Percentiles rank a stretch among this genome's conserved stretches.
These are phyloP conservation scores for Garcileccinum viscosum DNA, from an alignment of 1,284 basidiomycete species.

Conservation along the genomic window DNA sequence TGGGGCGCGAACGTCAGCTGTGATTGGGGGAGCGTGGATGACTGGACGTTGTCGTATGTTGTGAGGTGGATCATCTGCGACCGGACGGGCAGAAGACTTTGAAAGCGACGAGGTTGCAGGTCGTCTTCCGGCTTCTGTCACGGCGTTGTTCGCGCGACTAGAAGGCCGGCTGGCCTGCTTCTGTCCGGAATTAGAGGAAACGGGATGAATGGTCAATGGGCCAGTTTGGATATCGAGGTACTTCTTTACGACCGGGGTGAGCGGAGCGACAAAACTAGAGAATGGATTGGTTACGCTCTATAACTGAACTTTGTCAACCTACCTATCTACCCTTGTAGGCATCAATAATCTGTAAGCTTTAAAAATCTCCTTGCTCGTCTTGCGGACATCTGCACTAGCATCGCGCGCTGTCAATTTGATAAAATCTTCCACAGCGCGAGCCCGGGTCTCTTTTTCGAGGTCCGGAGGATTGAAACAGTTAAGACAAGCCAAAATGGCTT, in stretches of 20 bases:
- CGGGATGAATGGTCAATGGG: not conserved
- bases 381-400: conserved; percentile 78
- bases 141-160: conserved; percentile 29
- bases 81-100: conserved; percentile 20
- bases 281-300: conserved; percentile 9
- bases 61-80: not conserved
- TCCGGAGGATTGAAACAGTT: conserved; percentile 80
- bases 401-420: conserved; percentile 75
- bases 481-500: conserved; percentile 68
- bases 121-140: conserved; percentile 16
- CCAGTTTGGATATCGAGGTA: conserved; percentile 70
- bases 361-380: conserved; percentile 72
- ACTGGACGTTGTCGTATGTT: conserved; percentile 15
- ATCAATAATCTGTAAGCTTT: conserved; percentile 76
- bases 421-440: conserved; percentile 71
- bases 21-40: not conserved
- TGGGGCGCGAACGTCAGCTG: conserved; percentile 17
- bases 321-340: conserved; percentile 72
- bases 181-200: conserved; percentile 10
- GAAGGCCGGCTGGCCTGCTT: conserved; percentile 33
- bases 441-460: conserved; percentile 68
- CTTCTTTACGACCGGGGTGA: conserved; percentile 79
- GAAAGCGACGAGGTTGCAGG: conserved; percentile 13
- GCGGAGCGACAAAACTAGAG: conserved; percentile 71
- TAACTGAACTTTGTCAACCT: conserved; percentile 34